Evolutionary conservation across 208 protist genomes (phyloP), one percentile per base, ranked within the genome.

Genomic region (Angomonas deanei): DNA sequence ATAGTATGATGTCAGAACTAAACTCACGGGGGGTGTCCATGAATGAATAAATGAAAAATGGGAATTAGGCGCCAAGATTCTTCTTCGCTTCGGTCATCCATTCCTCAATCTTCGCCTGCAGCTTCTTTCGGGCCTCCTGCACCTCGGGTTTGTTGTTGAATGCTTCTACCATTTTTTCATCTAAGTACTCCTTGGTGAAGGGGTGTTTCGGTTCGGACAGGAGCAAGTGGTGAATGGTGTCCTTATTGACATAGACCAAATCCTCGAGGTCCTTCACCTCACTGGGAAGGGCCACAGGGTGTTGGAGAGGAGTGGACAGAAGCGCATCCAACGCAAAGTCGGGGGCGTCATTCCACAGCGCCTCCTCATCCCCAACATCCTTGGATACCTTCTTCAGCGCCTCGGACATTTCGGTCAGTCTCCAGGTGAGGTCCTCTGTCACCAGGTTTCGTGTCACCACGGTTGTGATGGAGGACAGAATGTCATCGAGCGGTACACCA

Each of bases 171-270:
- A 91, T 81, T n/a, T 74, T 64, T 70, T 92, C 84, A 57, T 90
- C 88, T n/a, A 96, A 69, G 26, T 86, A 84, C 64, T 93, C 84
- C 32, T 96, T 96, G 13, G 86, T 96, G 68, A 92, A 96, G 0
- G 89, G 89, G 66, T 96, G 77, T 68, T 96, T 92, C 66, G 66
- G 82, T 57, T 93, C 84, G 13, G 90, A 92, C 28, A 96, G 74
- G 19, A 96, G 76, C 3, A 83, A 62, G 69, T 96, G 90, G 61
- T 92, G 90, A 49, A 93, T 70, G 26, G 90, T 93, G 61, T 90
- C 82, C 33, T 76, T 66, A 66, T 96, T 96, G 15, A 92, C 78
- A 39, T 84, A 92, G 23, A 93, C 78, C 27, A 96, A 47, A 46
- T 93, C 80, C 8, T 72, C 71, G 50, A 91, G 34, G 53, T 93